Evolutionary conservation across 2,329 filamentous ascomycete species (phyloP).

Genomic region (Fusarium nurragi): DNA sequence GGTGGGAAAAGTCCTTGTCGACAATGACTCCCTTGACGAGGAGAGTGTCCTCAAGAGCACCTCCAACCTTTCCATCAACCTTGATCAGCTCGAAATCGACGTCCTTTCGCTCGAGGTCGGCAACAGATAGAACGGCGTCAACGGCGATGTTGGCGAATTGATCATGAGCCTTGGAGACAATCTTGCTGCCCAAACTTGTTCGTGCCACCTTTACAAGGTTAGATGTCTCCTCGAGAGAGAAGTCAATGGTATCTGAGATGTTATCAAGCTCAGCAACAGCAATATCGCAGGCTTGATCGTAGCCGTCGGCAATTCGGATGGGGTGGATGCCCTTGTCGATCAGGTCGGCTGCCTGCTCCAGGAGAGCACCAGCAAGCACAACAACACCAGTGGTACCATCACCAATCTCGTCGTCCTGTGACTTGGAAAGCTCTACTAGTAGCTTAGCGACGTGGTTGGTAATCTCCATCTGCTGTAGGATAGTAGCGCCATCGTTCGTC

Average conservation of each 20-base stretch:
- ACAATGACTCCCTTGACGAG: slow-evolving; percentile 98
- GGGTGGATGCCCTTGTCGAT: slow-evolving; percentile 99
- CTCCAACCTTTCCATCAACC: slow-evolving; percentile 97
- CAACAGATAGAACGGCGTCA: slow-evolving; percentile 95
- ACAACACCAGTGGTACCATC: slow-evolving; percentile 98
- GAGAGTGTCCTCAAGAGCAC: slow-evolving; percentile 89
- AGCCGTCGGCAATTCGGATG: slow-evolving; percentile 97
- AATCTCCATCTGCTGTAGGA: slow-evolving; percentile 98
- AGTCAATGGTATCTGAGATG: slow-evolving; percentile 91
- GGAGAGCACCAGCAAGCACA: slow-evolving; percentile 89
- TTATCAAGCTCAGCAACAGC: slow-evolving; percentile 91
- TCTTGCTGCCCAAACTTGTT: slow-evolving; percentile 97
- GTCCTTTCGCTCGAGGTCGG: slow-evolving; percentile 93
- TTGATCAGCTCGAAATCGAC: slow-evolving; percentile 99
- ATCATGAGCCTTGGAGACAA: slow-evolving; percentile 98
- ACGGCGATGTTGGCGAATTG: slow-evolving; percentile 98
- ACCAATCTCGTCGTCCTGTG: slow-evolving; percentile 98
- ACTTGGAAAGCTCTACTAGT: slow-evolving; percentile 95
- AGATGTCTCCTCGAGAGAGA: slow-evolving; percentile 79
- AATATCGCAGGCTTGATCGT: slow-evolving; percentile 97
- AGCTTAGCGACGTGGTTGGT: slow-evolving; percentile 98
- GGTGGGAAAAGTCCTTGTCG: slow-evolving; percentile 99
- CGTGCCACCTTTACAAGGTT: slow-evolving; percentile 95
- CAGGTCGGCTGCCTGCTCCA: slow-evolving; percentile 96
- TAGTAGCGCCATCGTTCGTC: slow-evolving; percentile 98